Conservation (phyloP, 441 rosid genomes). For the Kokia cookei region DNA sequence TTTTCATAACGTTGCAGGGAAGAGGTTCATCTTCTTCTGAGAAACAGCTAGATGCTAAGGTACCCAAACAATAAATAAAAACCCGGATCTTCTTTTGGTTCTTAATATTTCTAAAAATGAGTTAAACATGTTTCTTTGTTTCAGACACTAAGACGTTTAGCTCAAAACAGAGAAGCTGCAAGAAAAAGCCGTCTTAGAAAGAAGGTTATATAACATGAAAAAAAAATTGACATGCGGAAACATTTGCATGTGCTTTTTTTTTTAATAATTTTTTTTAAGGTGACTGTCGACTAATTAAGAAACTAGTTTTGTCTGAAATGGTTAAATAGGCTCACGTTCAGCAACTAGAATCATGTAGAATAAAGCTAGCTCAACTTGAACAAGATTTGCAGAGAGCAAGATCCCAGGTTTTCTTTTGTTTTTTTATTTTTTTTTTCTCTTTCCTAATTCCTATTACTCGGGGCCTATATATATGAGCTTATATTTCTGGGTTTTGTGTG, state of each 20-base stretch:
- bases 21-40: conserved; percentile 81
- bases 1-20: conserved; percentile 59
- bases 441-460: background rate
- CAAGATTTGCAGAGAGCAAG: conserved; percentile 73
- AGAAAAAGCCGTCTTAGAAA: conserved; percentile 74
- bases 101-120: background rate
- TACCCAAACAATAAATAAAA: conserved; percentile 5
- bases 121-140: background rate
- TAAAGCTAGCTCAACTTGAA: conserved; percentile 61
- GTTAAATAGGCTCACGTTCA: conserved; percentile 62
- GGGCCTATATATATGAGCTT: background rate
- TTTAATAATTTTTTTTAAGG: background rate
- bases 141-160: conserved; percentile 72
- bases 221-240: background rate
- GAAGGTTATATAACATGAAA: conserved; percentile 39
- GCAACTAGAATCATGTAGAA: conserved; percentile 65
- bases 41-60: conserved; percentile 93
- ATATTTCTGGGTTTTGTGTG: background rate
- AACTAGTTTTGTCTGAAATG: background rate
- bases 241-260: background rate
- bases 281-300: background rate
- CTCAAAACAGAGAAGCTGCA: conserved; percentile 87
- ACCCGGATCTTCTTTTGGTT: background rate
- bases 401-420: conserved; percentile 41
- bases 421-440: background rate